These are phyloP conservation scores for Starmerella sp. DNA, from an alignment of 805 yeast genomes.

Conservation along the genomic window DNA sequence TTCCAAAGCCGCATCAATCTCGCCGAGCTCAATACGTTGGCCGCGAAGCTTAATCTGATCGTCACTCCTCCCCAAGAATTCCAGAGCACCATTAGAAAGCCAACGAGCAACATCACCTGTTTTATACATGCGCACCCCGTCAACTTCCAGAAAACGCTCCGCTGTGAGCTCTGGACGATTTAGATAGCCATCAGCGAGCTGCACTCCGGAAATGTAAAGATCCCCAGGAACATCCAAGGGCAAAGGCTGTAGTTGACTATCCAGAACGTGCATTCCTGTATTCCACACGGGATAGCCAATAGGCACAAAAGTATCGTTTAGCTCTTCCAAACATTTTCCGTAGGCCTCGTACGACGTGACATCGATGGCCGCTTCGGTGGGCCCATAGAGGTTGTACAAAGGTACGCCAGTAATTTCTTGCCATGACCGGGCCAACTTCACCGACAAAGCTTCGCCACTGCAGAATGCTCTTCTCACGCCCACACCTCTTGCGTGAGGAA, in stretches of 20 bases:
- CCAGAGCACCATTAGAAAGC: slow-evolving; percentile 22
- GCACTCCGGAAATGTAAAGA: slow-evolving; percentile 25
- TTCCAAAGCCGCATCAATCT: slow-evolving; percentile 22
- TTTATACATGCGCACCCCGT: slow-evolving; percentile 18
- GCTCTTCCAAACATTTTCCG: background rate
- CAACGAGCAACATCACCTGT: slow-evolving; percentile 27
- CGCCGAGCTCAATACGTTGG: slow-evolving; percentile 28
- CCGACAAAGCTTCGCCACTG: slow-evolving; percentile 15
- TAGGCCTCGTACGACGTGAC: slow-evolving; percentile 10
- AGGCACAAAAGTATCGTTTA: background rate
- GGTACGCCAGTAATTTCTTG: slow-evolving; percentile 6
- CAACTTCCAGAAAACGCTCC: slow-evolving; percentile 11
- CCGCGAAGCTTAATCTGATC: slow-evolving; percentile 28
- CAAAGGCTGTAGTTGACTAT: slow-evolving; percentile 7
- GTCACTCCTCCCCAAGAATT: slow-evolving; percentile 26
- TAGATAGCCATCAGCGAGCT: slow-evolving; percentile 26
- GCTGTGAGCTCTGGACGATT: slow-evolving; percentile 21
- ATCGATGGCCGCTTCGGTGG: slow-evolving; percentile 18
- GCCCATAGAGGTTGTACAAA: slow-evolving; percentile 15
- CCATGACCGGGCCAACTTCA: slow-evolving; percentile 6
- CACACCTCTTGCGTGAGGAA: background rate
- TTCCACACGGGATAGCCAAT: slow-evolving; percentile 16
- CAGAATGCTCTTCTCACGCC: slow-evolving; percentile 8
- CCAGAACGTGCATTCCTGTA: slow-evolving; percentile 11
- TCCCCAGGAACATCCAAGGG: slow-evolving; percentile 26